Evolutionary conservation across 352 stramenopile genomes (phyloP), one percentile per base, ranked within the genome.

Genomic region (Globisporangium echinulatum): DNA sequence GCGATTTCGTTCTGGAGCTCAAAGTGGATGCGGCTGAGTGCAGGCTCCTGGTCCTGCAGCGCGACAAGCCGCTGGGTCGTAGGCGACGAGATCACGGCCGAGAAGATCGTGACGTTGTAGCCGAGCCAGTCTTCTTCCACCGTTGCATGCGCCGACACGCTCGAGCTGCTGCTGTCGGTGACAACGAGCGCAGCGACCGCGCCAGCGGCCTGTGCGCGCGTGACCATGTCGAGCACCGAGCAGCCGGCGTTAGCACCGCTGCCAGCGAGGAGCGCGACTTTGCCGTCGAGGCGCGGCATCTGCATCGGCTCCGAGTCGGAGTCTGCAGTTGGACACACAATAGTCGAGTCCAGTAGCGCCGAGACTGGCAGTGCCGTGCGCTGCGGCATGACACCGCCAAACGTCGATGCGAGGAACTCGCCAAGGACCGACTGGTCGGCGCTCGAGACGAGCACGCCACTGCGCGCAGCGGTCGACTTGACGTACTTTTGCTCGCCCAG

Each of bases 101-200:
- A 69, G 7, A 72, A 65, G 38, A 88, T 85, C 14, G 76, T 86
- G 56, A 88, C 79, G 59, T 90, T 88, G 76, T 90, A 90, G 14
- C 59, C 78, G 14, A 75, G 52, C 81, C 81, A 90, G 54, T 47
- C 65, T 19, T 81, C 64, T n/a, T 58, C n/a, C 0, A 85, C 72
- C 2, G 50, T 49, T n/a, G 81, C 70, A 17, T 71, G 72, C 1
- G 51, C 70, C 53, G 66, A 67, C 11, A 81, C 52, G 0, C 62
- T 66, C 9, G 42, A 47, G 39, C 70, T 74, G n/a, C 54, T 74
- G n/a, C 55, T 55, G 2, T 69, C 49, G 38, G 63, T 50, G 14
- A 75, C 50, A 7, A 83, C 38, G 7, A 90, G 25, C 4, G 67
- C 69, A 9, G 81, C 64, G 14, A 52, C 47, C 0, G 81, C 81